phyloP scores from a whole-genome alignment of 2,329 filamentous ascomycete species.

The Arthrobotrys pseudoclavata region DNA sequence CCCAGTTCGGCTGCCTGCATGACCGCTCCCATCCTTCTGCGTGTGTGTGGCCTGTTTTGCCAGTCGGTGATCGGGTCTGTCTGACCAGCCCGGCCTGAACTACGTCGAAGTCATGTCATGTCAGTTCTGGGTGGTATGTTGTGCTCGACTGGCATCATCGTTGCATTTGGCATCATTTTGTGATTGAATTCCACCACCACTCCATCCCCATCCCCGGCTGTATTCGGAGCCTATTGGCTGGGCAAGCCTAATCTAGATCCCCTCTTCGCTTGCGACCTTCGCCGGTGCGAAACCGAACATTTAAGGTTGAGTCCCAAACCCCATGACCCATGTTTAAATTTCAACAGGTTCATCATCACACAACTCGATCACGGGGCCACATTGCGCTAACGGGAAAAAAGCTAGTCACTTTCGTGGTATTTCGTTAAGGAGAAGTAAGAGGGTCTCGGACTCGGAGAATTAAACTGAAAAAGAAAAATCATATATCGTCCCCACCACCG shows the following conservation, averaged over 20 bases:
- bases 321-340: conserved; percentile 1
- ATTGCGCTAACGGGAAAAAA: background rate
- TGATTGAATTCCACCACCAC: conserved; percentile 16
- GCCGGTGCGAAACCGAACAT: conserved; percentile 13
- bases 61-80: conserved; percentile 1
- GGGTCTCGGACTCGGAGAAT: conserved; percentile 6
- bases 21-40: conserved; percentile 7
- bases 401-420: background rate
- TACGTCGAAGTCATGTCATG: conserved; percentile 9
- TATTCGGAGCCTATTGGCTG: conserved; percentile 35
- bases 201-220: conserved; percentile 14
- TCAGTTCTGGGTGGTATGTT: conserved; percentile 17
- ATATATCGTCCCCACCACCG: background rate
- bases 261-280: conserved; percentile 11
- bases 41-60: background rate
- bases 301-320: background rate
- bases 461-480: conserved; percentile 14
- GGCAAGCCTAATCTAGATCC: conserved; percentile 12
- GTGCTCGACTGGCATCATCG: conserved; percentile 21
- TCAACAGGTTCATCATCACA: background rate
- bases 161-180: conserved; percentile 23
- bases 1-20: conserved; percentile 21
- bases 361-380: conserved; percentile 9
- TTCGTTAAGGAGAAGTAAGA: background rate
- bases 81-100: conserved; percentile 11